Evolutionary conservation across 1,139 yeast genomes (phyloP).

Genomic region (Candida frijolesensis): DNA sequence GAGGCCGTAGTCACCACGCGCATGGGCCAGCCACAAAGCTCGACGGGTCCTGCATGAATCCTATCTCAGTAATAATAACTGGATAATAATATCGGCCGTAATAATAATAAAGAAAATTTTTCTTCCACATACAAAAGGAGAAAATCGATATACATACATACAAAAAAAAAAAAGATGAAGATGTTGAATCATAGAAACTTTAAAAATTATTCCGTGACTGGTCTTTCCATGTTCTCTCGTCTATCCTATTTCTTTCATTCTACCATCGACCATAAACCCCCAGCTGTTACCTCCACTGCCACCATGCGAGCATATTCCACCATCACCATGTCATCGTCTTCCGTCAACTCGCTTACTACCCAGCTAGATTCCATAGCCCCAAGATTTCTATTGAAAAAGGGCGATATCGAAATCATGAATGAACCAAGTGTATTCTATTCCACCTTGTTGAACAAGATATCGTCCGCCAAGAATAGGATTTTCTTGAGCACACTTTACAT

Average conservation of each 20-base stretch:
- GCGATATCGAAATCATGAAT: constrained; percentile 63
- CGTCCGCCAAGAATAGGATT: constrained; percentile 57
- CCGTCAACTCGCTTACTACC: constrained; percentile 4
- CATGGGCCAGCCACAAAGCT: too few species aligned
- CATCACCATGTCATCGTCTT: not conserved
- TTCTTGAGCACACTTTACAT: constrained; percentile 85
- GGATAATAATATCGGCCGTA: not conserved
- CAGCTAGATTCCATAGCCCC: constrained; percentile 73
- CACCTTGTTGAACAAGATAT: constrained; percentile 57
- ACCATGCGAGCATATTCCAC: constrained; percentile 1
- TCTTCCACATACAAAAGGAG: not conserved
- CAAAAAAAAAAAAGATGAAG: constrained; percentile 1
- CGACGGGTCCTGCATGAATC: too few species aligned
- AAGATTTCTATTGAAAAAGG: constrained; percentile 60
- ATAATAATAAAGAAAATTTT: not conserved
- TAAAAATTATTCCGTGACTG: not conserved
- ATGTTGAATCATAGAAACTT: not conserved
- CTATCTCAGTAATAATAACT: too few species aligned
- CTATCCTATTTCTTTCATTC: not conserved
- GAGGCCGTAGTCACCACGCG: too few species aligned
- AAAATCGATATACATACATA: too few species aligned
- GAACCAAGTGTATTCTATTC: constrained; percentile 73
- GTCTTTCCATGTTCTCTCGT: not conserved
- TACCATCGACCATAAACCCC: not conserved
- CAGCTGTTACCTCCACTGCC: not conserved